These are phyloP conservation scores for Clathrus columnatus DNA, from an alignment of 768 basidiomycete species.

Conservation along the genomic window DNA sequence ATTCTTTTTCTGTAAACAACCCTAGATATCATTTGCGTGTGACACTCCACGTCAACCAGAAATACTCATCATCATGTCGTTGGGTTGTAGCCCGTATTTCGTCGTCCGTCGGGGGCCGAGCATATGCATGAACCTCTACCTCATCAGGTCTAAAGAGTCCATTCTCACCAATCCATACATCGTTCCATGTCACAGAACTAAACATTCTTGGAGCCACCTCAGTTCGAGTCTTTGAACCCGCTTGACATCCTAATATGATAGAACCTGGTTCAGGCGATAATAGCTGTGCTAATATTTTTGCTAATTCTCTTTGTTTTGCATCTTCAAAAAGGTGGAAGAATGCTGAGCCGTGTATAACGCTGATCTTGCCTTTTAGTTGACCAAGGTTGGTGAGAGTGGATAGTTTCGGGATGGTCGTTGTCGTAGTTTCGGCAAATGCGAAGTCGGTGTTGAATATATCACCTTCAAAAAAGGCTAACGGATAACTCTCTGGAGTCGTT, in stretches of 20 bases:
- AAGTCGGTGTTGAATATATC: conserved; percentile 41
- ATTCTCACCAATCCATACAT: conserved; percentile 18
- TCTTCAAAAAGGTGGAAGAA: conserved; percentile 35
- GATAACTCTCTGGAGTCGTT: conserved; percentile 41
- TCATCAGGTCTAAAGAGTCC: background rate
- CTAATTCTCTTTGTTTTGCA: conserved; percentile 18
- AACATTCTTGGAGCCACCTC: background rate
- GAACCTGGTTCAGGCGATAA: conserved; percentile 21
- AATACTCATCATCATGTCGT: no score
- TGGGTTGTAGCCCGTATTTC: no score
- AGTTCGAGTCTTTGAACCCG: background rate
- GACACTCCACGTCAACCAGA: no score
- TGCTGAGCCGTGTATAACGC: conserved; percentile 39
- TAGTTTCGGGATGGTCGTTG: conserved; percentile 18
- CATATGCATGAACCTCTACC: background rate
- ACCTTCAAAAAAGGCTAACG: conserved; percentile 46
- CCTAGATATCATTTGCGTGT: no score
- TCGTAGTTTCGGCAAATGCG: conserved; percentile 13
- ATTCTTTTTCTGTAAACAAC: no score
- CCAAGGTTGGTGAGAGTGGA: conserved; percentile 31
- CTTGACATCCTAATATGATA: conserved; percentile 23
- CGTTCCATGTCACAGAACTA: conserved; percentile 21
- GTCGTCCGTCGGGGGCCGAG: background rate
- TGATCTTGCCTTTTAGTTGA: conserved; percentile 36
- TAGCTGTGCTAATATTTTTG: conserved; percentile 19